These are phyloP conservation scores for Flagelloscypha sp. DNA, from an alignment of 768 basidiomycete genomes.

Conservation along the genomic window DNA sequence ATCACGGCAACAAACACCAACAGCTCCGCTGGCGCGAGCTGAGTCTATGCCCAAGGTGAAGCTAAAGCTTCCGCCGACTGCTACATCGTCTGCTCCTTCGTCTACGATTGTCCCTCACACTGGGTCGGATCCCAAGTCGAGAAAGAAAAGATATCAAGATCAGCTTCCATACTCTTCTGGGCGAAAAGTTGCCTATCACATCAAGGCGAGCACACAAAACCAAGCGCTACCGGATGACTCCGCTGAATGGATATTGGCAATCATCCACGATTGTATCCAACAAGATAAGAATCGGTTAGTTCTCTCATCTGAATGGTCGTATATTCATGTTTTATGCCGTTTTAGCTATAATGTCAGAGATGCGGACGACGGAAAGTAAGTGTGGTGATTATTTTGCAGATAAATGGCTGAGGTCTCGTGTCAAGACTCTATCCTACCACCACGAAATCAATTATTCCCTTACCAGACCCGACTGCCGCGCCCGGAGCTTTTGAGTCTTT, in stretches of 20 bases:
- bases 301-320: neutral
- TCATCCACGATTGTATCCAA: constrained; percentile 61
- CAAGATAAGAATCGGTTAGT: constrained; percentile 62
- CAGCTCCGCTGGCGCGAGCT: constrained; percentile 17
- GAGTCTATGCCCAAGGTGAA: constrained; percentile 38
- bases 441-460: constrained; percentile 63
- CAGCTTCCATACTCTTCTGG: constrained; percentile 66
- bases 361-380: constrained; percentile 43
- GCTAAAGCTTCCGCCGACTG: constrained; percentile 51
- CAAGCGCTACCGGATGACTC: constrained; percentile 35
- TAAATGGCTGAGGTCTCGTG: constrained; percentile 2
- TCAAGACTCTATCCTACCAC: constrained; percentile 61
- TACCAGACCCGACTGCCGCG: constrained; percentile 63
- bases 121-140: constrained; percentile 59
- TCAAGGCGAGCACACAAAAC: constrained; percentile 35
- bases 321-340: neutral
- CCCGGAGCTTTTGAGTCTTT: constrained; percentile 54
- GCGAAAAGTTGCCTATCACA: constrained; percentile 76
- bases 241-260: constrained; percentile 73
- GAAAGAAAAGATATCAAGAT: constrained; percentile 50
- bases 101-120: constrained; percentile 41
- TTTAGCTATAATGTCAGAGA: constrained; percentile 80
- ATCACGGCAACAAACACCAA: too few species aligned
- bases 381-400: neutral
- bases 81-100: constrained; percentile 46